Conservation (phyloP, 1,139 yeast species). For the Blastobotrys malaysiensis region DNA sequence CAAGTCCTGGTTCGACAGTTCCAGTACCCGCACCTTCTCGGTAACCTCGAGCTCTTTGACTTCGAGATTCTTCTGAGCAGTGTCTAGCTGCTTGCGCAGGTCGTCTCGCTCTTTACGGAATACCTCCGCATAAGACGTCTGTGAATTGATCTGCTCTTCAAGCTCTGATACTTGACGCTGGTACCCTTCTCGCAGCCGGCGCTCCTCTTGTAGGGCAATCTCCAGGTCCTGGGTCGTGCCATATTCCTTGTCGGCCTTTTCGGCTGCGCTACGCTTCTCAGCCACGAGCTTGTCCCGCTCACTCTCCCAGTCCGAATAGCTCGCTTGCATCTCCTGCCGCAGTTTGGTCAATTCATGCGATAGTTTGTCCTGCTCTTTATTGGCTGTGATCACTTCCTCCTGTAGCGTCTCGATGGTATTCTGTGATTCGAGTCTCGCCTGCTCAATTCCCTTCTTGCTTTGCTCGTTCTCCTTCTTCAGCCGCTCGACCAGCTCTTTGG, state of each 20-base stretch:
- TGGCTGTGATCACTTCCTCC: slow-evolving; percentile 51
- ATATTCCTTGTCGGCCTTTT: slow-evolving; percentile 35
- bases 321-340: slow-evolving; percentile 44
- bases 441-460: slow-evolving; percentile 18
- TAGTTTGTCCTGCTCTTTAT: slow-evolving; percentile 62
- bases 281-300: slow-evolving; percentile 38
- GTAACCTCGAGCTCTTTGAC: slow-evolving; percentile 15
- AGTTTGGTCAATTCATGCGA: slow-evolving; percentile 45
- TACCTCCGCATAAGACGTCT: slow-evolving; percentile 26
- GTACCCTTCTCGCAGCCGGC: slow-evolving; percentile 27
- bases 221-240: slow-evolving; percentile 40
- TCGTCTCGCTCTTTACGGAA: slow-evolving; percentile 24
- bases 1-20: slow-evolving; percentile 27
- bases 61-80: slow-evolving; percentile 22
- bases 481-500: slow-evolving; percentile 16
- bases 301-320: slow-evolving; percentile 40
- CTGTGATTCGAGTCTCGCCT: slow-evolving; percentile 8
- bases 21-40: slow-evolving; percentile 25
- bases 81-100: slow-evolving; percentile 13
- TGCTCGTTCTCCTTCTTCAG: slow-evolving; percentile 30
- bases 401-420: slow-evolving; percentile 39
- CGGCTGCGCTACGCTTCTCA: slow-evolving; percentile 21
- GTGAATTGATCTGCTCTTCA: slow-evolving; percentile 35
- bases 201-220: slow-evolving; percentile 32
- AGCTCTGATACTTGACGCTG: slow-evolving; percentile 42